Conservation (phyloP, 495 filamentous ascomycete genomes). For the Friedmanniomyces endolithicus region DNA sequence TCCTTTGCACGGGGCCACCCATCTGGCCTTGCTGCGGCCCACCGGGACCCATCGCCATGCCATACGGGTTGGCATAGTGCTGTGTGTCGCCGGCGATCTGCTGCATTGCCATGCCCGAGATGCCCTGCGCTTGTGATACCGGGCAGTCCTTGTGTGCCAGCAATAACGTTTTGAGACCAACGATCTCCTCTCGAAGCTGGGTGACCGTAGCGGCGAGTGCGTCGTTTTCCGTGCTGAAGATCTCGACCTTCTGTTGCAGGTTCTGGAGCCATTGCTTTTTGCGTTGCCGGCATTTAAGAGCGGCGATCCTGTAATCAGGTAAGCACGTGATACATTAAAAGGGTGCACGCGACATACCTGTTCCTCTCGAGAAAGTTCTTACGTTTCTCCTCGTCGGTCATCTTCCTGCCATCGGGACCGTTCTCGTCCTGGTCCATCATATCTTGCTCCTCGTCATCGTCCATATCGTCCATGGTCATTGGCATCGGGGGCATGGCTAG, state of each 20-base stretch:
- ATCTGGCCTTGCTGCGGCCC: conserved; percentile 20
- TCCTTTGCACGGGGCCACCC: conserved; percentile 15
- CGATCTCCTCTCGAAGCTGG: conserved; percentile 79
- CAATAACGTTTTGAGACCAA: conserved; percentile 85
- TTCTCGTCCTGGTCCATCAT: background rate
- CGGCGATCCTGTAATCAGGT: conserved; percentile 60
- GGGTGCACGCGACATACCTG: conserved; percentile 47
- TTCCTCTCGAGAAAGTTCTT: conserved; percentile 97
- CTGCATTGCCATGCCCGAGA: conserved; percentile 56
- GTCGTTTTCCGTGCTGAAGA: conserved; percentile 85
- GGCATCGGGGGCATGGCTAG: conserved; percentile 31
- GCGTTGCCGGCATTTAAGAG: conserved; percentile 90
- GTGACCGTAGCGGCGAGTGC: conserved; percentile 70
- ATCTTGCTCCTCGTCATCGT: conserved; percentile 23
- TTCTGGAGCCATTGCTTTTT: conserved; percentile 99
- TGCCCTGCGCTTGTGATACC: conserved; percentile 74
- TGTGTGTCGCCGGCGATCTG: conserved; percentile 39
- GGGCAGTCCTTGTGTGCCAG: conserved; percentile 96
- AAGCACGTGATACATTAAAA: background rate
- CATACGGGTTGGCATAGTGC: conserved; percentile 55
- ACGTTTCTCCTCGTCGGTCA: conserved; percentile 98
- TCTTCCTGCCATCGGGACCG: conserved; percentile 51
- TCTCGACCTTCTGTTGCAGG: conserved; percentile 85
- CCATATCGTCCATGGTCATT: conserved; percentile 28
- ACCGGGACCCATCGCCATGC: conserved; percentile 44